Evolutionary conservation across 345 rosid species (phyloP).

Genomic region (Laguncularia racemosa): DNA sequence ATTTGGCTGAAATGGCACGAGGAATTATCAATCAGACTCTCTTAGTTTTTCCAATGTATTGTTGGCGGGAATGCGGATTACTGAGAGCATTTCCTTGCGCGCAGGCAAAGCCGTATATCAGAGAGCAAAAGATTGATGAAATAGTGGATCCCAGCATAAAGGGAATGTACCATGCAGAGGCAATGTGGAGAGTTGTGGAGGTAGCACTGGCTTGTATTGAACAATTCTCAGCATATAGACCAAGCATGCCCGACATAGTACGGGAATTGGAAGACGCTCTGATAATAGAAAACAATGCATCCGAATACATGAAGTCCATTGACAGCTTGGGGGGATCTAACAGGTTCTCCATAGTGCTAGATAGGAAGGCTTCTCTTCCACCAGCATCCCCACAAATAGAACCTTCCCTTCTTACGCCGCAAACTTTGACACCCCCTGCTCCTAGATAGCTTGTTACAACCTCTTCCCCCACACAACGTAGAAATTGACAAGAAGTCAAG

Average conservation of each 20-base stretch:
- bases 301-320: conserved; percentile 66
- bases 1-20: too few species aligned
- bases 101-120: conserved; percentile 57
- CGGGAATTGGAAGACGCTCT: conserved; percentile 66
- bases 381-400: conserved; percentile 31
- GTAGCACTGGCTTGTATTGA: conserved; percentile 63
- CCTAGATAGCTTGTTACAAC: conserved; percentile 9
- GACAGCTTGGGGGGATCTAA: conserved; percentile 60
- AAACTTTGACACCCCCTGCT: conserved; percentile 28
- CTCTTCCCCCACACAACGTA: too few species aligned
- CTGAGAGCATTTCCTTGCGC: background rate
- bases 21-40: background rate
- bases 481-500: too few species aligned
- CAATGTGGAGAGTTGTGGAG: conserved; percentile 75
- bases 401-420: conserved; percentile 30
- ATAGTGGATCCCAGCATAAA: conserved; percentile 59
- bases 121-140: conserved; percentile 65
- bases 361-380: conserved; percentile 30
- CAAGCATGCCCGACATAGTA: conserved; percentile 53
- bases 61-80: background rate
- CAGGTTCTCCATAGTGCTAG: conserved; percentile 36
- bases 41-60: background rate
- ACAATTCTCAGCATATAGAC: conserved; percentile 51
- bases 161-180: conserved; percentile 67
- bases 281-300: conserved; percentile 72